Evolutionary conservation across 441 rosid genomes (phyloP), one percentile per base, ranked within the genome.

Genomic region (Eutrema salsugineum): DNA sequence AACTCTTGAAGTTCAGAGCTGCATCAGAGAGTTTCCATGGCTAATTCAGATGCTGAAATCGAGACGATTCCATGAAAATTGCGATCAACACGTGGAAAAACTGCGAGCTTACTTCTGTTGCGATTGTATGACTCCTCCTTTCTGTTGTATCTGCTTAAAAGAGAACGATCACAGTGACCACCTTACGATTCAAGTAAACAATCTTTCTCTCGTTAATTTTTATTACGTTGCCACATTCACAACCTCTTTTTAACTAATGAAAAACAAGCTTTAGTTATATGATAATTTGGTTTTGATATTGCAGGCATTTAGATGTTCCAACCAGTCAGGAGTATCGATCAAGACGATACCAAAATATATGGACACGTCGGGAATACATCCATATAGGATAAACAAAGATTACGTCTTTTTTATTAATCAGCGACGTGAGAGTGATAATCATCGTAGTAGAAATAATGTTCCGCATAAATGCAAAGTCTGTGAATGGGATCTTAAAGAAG

Each of bases 261-360:
- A 48, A 48, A 48, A 5, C 32, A 70, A 17, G 17, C 6, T 19
- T 40, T 63, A 55, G 22, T 5, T 8, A 32, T 24, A 24, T 40
- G 19, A 12, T 19, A 14, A 62, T 33, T 40, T 2, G 42, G 42
- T 59, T 68, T 42, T 5, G 1, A 36, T 55, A 8, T 56, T 36
- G 55, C 72, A 70, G 76, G 32, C 57, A 7, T 64, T 6, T 17
- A 76, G 58, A 64, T 32, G 79, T 76, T 76, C 79, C 16, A 3
- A 1, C 36, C 15, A 64, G 1, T 11, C 68, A 5, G 63, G 50
- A 48, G 43, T 76, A 9, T 42, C 7, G n/a, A 76, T 11, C 12
- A 39, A 30, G 24, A 27, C 9, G 1, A 76, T 70, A 33, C 42
- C 67, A 16, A 32, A 17, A 7, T 76, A 32, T 14, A 56, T 76